Evolutionary conservation across 2,329 filamentous ascomycete genomes (phyloP).

Genomic region (Calonectria leucothoes): DNA sequence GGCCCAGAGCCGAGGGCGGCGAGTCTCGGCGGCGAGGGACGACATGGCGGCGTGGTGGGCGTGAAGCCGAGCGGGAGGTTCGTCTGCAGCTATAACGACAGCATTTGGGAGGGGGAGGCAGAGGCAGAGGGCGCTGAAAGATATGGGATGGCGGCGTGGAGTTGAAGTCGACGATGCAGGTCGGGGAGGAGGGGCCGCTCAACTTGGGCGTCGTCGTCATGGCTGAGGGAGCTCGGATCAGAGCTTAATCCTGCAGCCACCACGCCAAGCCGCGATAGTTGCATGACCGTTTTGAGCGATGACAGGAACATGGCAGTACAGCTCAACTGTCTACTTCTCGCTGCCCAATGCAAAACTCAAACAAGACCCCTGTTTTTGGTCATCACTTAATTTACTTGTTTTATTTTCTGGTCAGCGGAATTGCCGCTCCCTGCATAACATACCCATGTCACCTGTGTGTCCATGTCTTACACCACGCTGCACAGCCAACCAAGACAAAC

Average conservation of each 20-base stretch:
- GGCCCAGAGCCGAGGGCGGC: slow-evolving; percentile 65
- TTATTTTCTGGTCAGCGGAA: not conserved
- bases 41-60: slow-evolving; percentile 43
- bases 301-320: not conserved
- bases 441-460: too few species aligned
- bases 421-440: not conserved
- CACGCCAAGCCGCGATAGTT: slow-evolving; percentile 38
- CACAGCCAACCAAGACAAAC: not conserved
- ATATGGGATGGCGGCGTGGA: not conserved
- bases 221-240: slow-evolving; percentile 33
- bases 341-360: not conserved
- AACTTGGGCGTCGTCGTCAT: slow-evolving; percentile 27
- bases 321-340: not conserved
- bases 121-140: not conserved
- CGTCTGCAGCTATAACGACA: not conserved
- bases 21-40: slow-evolving; percentile 50
- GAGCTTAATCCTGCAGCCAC: not conserved
- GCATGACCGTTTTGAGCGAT: slow-evolving; percentile 40
- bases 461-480: not conserved
- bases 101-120: not conserved
- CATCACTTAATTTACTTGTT: not conserved
- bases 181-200: not conserved
- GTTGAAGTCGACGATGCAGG: not conserved
- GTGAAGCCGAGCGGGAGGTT: not conserved
- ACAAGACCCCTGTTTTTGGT: not conserved